These are phyloP conservation scores for Neospermospora avenae DNA, from an alignment of 2,329 filamentous ascomycete species.

Conservation along the genomic window DNA sequence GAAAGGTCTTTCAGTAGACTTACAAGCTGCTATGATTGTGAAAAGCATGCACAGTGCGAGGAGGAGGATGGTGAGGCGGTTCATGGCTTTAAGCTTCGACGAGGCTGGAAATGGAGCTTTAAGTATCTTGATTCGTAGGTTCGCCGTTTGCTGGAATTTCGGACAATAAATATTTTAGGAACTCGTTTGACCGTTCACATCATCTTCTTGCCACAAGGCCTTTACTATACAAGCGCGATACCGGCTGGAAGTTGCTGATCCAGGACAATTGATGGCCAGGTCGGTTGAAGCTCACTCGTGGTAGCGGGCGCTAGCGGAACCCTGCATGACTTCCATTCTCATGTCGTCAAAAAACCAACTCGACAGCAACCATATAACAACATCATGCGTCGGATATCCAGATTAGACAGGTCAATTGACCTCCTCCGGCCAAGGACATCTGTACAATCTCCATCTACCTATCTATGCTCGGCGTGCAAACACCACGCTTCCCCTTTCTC, in stretches of 20 bases:
- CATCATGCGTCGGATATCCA: slow-evolving; percentile 34
- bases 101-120: background rate
- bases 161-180: background rate
- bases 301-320: slow-evolving; percentile 14
- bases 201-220: background rate
- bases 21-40: slow-evolving; percentile 29
- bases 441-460: slow-evolving; percentile 14
- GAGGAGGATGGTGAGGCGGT: slow-evolving; percentile 22
- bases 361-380: slow-evolving; percentile 1
- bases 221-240: background rate
- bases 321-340: slow-evolving; percentile 10
- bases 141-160: background rate
- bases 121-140: background rate
- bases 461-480: slow-evolving; percentile 30
- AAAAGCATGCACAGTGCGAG: slow-evolving; percentile 29
- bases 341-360: slow-evolving; percentile 26
- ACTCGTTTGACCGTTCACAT: slow-evolving; percentile 5
- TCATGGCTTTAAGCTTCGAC: slow-evolving; percentile 17
- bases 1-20: slow-evolving; percentile 9
- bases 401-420: slow-evolving; percentile 32
- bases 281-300: background rate
- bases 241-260: background rate
- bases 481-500: slow-evolving; percentile 31
- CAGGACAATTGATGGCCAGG: slow-evolving; percentile 5
- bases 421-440: slow-evolving; percentile 19